Percentiles rank a stretch among this genome's conserved stretches.
phyloP scores from a whole-genome alignment of 805 yeast genomes.

The Metschnikowia sp. region DNA sequence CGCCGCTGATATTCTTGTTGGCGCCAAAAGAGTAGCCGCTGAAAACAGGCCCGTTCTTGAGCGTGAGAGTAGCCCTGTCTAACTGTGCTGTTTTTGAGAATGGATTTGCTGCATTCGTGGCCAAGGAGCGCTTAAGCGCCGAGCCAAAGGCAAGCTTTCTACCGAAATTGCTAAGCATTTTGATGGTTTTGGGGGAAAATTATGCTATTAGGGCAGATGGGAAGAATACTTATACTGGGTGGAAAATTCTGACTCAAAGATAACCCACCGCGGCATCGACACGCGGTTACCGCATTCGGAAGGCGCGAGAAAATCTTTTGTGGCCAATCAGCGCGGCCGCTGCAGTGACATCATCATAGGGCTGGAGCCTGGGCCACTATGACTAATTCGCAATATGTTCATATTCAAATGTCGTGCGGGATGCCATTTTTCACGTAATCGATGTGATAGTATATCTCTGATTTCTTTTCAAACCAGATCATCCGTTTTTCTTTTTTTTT shows the following conservation, averaged over 20 bases:
- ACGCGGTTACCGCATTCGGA: slow-evolving; percentile 18
- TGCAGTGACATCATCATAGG: slow-evolving; percentile 3
- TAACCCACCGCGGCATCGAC: slow-evolving; percentile 25
- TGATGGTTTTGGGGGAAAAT: not conserved
- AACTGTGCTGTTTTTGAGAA: slow-evolving; percentile 39
- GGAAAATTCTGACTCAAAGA: slow-evolving; percentile 18
- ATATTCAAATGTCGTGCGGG: too few species aligned
- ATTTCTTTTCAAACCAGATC: too few species aligned
- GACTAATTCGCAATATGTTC: not conserved
- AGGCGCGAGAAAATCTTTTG: slow-evolving; percentile 7
- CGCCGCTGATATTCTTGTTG: slow-evolving; percentile 87
- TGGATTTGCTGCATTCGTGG: slow-evolving; percentile 31
- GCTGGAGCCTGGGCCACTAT: not conserved
- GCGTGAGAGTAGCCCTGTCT: slow-evolving; percentile 84
- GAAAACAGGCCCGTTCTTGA: slow-evolving; percentile 90
- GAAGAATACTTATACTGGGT: not conserved
- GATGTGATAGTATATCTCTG: too few species aligned
- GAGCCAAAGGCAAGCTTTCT: slow-evolving; percentile 1
- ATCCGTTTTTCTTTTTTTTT: too few species aligned
- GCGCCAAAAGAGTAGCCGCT: slow-evolving; percentile 96
- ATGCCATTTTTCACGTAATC: too few species aligned
- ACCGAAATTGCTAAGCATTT: slow-evolving; percentile 11
- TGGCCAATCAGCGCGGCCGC: slow-evolving; percentile 8
- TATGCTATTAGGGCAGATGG: not conserved
- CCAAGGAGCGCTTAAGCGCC: slow-evolving; percentile 27